Conservation (phyloP, 495 filamentous ascomycete species). For the Cercophora sp. region DNA sequence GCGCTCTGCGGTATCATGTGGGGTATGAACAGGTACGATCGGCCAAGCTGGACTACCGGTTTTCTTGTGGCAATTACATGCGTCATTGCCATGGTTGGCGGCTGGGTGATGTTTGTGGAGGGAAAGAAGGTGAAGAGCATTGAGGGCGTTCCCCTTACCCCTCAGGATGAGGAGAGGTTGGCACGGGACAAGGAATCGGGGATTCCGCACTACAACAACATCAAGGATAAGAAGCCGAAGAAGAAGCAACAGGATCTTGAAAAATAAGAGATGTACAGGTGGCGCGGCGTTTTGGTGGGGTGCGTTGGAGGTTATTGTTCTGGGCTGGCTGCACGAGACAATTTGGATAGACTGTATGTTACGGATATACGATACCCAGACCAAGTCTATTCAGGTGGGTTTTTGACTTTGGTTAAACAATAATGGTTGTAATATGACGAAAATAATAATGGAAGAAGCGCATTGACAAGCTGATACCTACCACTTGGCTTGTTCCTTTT, state of each 20-base stretch:
- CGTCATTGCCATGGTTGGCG: slow-evolving; percentile 63
- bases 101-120: slow-evolving; percentile 65
- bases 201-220: slow-evolving; percentile 51
- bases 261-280: not conserved
- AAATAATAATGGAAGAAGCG: no score
- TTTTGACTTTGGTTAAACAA: no score
- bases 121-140: slow-evolving; percentile 60
- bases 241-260: slow-evolving; percentile 27
- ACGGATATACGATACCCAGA: not conserved
- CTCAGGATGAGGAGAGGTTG: slow-evolving; percentile 42
- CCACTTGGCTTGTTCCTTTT: no score
- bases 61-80: slow-evolving; percentile 67
- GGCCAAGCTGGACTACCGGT: slow-evolving; percentile 72
- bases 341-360: not conserved
- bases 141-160: slow-evolving; percentile 55
- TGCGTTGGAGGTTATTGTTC: not conserved
- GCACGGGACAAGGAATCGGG: slow-evolving; percentile 45
- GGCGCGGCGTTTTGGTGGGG: not conserved
- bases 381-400: no score
- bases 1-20: slow-evolving; percentile 76
- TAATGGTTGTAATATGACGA: no score
- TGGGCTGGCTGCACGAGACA: not conserved
- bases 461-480: no score
- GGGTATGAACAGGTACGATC: slow-evolving; percentile 63
- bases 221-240: slow-evolving; percentile 50